Conservation (phyloP, 2,329 filamentous ascomycete genomes). For the Monilinia fructigena region DNA sequence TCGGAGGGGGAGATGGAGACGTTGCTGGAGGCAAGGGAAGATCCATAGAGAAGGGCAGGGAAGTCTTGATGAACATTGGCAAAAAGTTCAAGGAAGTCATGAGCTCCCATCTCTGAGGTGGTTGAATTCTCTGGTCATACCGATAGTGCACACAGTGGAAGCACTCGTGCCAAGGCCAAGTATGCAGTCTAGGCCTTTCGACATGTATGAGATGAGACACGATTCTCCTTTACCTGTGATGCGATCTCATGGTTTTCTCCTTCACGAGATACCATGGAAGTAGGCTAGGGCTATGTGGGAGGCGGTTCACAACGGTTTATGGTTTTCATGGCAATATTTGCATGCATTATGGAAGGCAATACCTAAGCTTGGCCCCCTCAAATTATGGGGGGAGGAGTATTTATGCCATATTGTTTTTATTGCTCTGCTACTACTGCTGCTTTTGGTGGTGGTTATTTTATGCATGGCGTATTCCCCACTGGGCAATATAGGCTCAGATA, state of each 20-base stretch:
- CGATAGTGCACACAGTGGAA: conserved; percentile 87
- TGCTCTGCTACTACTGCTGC: conserved; percentile 22
- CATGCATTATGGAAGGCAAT: conserved; percentile 28
- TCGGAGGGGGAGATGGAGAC: conserved; percentile 70
- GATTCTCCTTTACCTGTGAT: conserved; percentile 20
- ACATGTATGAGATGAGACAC: conserved; percentile 15
- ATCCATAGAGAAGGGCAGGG: conserved; percentile 76
- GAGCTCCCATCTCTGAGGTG: conserved; percentile 69
- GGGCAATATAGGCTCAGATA: conserved; percentile 22
- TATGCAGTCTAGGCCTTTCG: conserved; percentile 65
- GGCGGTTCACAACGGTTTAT: conserved; percentile 25
- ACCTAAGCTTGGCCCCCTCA: conserved; percentile 18
- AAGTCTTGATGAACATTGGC: conserved; percentile 81
- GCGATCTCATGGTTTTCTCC: conserved; percentile 3
- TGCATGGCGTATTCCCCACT: conserved; percentile 24
- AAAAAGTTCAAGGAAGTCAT: conserved; percentile 90
- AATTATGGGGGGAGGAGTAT: conserved; percentile 20
- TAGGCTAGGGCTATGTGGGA: conserved; percentile 20
- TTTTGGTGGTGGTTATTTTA: conserved; percentile 20
- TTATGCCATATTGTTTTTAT: conserved; percentile 25
- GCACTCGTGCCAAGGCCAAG: conserved; percentile 94
- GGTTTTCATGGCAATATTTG: conserved; percentile 30
- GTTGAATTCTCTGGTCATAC: conserved; percentile 98
- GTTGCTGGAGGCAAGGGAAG: conserved; percentile 75
- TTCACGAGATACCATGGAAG: conserved; percentile 10